Conservation (phyloP, 2,329 filamentous ascomycete species). For the Sphaerulina musiva region DNA sequence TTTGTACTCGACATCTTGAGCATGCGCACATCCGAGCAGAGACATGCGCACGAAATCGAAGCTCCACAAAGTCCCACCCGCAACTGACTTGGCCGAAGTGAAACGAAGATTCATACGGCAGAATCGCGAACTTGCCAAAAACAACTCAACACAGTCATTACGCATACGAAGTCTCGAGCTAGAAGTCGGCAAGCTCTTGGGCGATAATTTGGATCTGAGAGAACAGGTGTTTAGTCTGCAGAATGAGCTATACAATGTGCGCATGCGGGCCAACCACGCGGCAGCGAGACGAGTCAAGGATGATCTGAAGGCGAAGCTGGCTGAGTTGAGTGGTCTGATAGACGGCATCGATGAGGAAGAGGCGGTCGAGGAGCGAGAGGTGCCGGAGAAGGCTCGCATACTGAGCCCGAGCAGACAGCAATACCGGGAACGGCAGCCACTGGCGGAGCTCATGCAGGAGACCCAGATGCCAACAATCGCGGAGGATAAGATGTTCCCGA, state of each 20-base stretch:
- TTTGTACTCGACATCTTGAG: neutral
- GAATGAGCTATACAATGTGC: slow-evolving; percentile 55
- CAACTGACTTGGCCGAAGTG: slow-evolving; percentile 47
- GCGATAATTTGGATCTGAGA: slow-evolving; percentile 70
- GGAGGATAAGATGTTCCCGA: slow-evolving; percentile 62
- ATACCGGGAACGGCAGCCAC: slow-evolving; percentile 30
- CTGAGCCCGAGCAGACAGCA: slow-evolving; percentile 23
- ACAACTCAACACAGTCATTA: slow-evolving; percentile 69
- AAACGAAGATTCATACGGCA: slow-evolving; percentile 74
- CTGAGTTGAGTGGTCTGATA: slow-evolving; percentile 62
- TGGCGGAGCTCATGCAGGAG: slow-evolving; percentile 31
- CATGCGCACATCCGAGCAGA: slow-evolving; percentile 3
- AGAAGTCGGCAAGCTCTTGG: slow-evolving; percentile 65
- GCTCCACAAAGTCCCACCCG: slow-evolving; percentile 16
- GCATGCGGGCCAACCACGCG: slow-evolving; percentile 52
- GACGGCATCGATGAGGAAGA: slow-evolving; percentile 51
- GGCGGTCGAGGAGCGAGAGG: slow-evolving; percentile 12
- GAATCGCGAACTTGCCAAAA: slow-evolving; percentile 72
- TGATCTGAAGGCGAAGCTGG: slow-evolving; percentile 64
- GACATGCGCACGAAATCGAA: slow-evolving; percentile 33
- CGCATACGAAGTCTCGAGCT: slow-evolving; percentile 71
- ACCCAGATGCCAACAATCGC: slow-evolving; percentile 57
- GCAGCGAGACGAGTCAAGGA: slow-evolving; percentile 63
- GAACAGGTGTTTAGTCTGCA: slow-evolving; percentile 65
- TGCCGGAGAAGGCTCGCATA: slow-evolving; percentile 15